Conservation (phyloP, 176 grass and related monocot genomes). For the Aegilops bicornis region DNA sequence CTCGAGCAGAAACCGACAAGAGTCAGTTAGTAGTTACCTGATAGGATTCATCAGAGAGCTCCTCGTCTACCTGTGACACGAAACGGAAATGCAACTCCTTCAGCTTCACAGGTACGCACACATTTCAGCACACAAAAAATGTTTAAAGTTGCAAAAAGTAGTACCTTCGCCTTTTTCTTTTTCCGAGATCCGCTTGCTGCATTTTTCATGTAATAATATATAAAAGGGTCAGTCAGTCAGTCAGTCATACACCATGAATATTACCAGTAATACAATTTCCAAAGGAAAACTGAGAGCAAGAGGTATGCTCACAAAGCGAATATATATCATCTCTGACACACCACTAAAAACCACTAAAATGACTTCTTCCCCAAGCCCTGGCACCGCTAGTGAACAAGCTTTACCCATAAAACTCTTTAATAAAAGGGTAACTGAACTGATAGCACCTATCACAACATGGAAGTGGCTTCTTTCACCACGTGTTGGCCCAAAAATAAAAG, state of each 20-base stretch:
- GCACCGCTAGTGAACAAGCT: neutral
- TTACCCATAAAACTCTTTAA: neutral
- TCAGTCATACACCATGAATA: constrained; percentile 16
- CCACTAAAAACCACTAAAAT: neutral
- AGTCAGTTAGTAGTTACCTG: too few species aligned
- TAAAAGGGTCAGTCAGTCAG: neutral
- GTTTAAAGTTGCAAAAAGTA: constrained; percentile 15
- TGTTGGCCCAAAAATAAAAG: neutral
- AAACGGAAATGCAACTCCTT: too few species aligned
- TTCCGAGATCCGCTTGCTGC: constrained; percentile 39
- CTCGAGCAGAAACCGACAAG: too few species aligned
- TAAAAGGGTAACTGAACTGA: neutral
- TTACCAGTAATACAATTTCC: neutral
- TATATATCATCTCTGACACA: too few species aligned
- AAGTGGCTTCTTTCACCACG: neutral
- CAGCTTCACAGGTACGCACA: too few species aligned
- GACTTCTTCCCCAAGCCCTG: neutral
- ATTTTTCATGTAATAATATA: constrained; percentile 25
- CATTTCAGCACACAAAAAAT: too few species aligned
- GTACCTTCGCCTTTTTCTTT: constrained; percentile 53
- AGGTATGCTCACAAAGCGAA: neutral
- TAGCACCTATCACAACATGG: neutral
- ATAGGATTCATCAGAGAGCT: too few species aligned
- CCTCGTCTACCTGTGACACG: too few species aligned
- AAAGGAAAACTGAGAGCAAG: neutral